Base-by-base conservation (phyloP, 148 eudicot species). In the Camellia lanceoleosa region DNA sequence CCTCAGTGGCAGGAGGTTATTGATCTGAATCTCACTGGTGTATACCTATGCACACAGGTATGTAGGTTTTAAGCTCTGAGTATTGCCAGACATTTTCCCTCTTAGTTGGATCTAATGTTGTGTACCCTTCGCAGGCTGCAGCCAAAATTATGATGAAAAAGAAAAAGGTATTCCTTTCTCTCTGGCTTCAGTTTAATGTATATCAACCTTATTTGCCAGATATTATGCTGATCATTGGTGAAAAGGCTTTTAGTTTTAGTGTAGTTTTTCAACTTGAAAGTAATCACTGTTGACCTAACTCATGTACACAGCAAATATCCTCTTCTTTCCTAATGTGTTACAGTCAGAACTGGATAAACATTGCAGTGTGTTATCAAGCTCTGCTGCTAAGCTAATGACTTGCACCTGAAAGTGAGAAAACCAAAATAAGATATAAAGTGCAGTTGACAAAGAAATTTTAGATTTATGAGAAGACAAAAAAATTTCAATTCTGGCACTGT, bases 1-100 rank as follows among this genome's bases (percentile, higher is more conserved):
- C 43, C 95, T 79, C 98, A 92, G 66, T 96, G 99, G 99, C 87
- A 92, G 83, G 98, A 96, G 60, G 99, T 96, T 80, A 92, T 96
- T 80, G 95, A 96, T 87, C 81, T 96, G 84, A 96, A 96, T 88
- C 92, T 92, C 72, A 96, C 97, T 44, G 99, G 99, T 72, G 97
- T 96, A 19, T 96, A 78, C 88, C 90, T 93, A 18, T 93, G 99
- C 81, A 91, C 95, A 76, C 99, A 93, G 98, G 98, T 96, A 10
- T 70, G 84, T 71, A 71, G 49, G 43, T n/a, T 62, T 42, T 43
- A 12, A 71, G 68, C 44, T 71, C 62, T 38, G n/a, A 55, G 8
- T 16, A 74, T 43, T 44, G 20, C 61, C 78, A 68, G 16, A 7
- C 49, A 13, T 46, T 52, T 58, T 52, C n/a, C 58, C 55, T 76